phyloP scores from a whole-genome alignment of 768 basidiomycete genomes.

The Termitomyces sp. region DNA sequence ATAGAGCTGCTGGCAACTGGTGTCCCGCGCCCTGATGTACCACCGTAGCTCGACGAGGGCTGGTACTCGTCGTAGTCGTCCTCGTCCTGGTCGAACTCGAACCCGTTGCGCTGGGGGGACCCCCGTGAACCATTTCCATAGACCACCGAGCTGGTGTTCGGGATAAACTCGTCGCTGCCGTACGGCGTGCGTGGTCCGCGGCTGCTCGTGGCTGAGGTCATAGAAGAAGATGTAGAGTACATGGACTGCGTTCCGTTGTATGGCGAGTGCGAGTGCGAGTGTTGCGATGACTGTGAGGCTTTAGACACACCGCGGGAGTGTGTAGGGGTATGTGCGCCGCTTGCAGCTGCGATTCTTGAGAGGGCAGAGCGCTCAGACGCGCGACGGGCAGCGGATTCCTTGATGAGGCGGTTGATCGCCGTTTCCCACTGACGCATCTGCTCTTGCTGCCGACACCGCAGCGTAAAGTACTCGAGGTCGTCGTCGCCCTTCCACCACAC shows the following conservation, averaged over 20 bases:
- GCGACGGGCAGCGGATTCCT: constrained; percentile 68
- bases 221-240: constrained; percentile 28
- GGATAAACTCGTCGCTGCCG: constrained; percentile 38
- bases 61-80: constrained; percentile 80
- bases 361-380: constrained; percentile 59
- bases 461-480: constrained; percentile 89
- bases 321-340: constrained; percentile 43
- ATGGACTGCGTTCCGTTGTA: constrained; percentile 28
- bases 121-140: constrained; percentile 49
- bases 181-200: constrained; percentile 34
- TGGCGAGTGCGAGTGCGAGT: constrained; percentile 23
- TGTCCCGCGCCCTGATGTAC: constrained; percentile 69
- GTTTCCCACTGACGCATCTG: constrained; percentile 92
- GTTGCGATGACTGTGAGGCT: constrained; percentile 22
- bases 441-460: constrained; percentile 91
- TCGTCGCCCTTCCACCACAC: constrained; percentile 96
- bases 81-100: constrained; percentile 70
- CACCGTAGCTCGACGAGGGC: constrained; percentile 38
- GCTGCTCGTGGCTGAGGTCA: constrained; percentile 24
- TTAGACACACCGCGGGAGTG: constrained; percentile 34
- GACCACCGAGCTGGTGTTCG: constrained; percentile 22
- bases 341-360: constrained; percentile 50
- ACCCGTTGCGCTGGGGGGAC: constrained; percentile 64
- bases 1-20: constrained; percentile 38
- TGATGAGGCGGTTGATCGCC: constrained; percentile 85